Conservation (phyloP, 345 rosid species). For the Syzygium aromaticum region DNA sequence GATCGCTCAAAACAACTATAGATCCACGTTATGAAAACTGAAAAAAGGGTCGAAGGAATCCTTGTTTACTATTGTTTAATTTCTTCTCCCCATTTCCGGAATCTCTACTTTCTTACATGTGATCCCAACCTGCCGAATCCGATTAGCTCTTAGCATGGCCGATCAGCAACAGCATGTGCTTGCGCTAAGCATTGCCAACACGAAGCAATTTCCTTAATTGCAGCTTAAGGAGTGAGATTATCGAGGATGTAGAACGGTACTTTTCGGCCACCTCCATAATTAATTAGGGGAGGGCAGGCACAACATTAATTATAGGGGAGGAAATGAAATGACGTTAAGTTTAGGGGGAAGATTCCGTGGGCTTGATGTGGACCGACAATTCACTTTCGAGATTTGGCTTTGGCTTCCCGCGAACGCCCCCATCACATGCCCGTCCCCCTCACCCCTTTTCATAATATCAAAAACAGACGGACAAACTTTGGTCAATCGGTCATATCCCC, state of each 20-base stretch:
- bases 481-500: slow-evolving; percentile 1
- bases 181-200: neutral
- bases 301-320: neutral
- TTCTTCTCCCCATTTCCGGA: no score
- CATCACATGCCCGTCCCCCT: neutral
- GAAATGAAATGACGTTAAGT: neutral
- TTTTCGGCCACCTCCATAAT: neutral
- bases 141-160: neutral
- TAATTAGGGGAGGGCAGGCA: neutral
- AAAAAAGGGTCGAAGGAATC: no score
- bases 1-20: no score
- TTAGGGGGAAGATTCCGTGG: slow-evolving; percentile 12
- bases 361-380: slow-evolving; percentile 11
- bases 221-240: neutral
- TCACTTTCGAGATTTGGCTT: neutral
- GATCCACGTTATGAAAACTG: no score
- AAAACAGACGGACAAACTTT: neutral
- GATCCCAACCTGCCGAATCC: neutral
- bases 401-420: slow-evolving; percentile 8
- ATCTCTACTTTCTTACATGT: neutral
- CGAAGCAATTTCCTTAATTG: neutral
- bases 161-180: neutral
- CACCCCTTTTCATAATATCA: neutral
- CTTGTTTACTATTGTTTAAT: no score
- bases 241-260: neutral